phyloP scores from a whole-genome alignment of 441 rosid genomes.

The Adansonia gregorii region DNA sequence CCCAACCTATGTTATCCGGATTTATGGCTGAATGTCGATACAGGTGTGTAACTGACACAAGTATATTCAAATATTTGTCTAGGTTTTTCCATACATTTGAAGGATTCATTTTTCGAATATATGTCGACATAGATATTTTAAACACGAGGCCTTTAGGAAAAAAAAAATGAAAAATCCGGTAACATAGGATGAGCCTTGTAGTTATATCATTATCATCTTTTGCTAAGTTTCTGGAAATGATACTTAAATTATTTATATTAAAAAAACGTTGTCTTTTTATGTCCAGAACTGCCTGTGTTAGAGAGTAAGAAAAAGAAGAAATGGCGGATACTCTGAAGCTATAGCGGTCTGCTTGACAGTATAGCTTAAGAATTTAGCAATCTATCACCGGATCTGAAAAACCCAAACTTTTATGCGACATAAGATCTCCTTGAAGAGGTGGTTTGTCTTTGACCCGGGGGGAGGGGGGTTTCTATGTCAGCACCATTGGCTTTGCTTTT shows the following conservation, averaged over 20 bases:
- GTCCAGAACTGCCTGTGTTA: constrained; percentile 38
- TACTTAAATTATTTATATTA: not conserved
- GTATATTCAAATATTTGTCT: too few relatives aligned
- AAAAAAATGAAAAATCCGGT: too few relatives aligned
- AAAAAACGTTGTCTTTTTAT: constrained; percentile 6
- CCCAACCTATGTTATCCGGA: too few relatives aligned
- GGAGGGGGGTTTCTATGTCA: not conserved
- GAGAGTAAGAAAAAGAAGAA: constrained; percentile 46
- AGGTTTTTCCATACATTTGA: too few relatives aligned
- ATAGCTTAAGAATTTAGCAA: not conserved
- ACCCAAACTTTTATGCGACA: not conserved
- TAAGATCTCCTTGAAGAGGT: not conserved
- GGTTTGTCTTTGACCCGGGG: not conserved
- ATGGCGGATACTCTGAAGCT: constrained; percentile 47
- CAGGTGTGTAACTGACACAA: too few relatives aligned
- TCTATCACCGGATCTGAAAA: too few relatives aligned
- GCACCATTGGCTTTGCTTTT: not conserved
- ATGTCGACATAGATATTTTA: too few relatives aligned
- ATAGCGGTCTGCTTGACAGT: too few relatives aligned
- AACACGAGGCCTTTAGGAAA: too few relatives aligned
- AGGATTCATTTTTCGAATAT: too few relatives aligned
- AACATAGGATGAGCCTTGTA: not conserved
- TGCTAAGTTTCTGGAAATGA: not conserved
- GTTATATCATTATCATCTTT: not conserved
- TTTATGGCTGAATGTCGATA: too few relatives aligned